These are phyloP conservation scores for Coniosporium tulheliwenetii DNA, from an alignment of 2,329 filamentous ascomycete genomes.

Conservation along the genomic window DNA sequence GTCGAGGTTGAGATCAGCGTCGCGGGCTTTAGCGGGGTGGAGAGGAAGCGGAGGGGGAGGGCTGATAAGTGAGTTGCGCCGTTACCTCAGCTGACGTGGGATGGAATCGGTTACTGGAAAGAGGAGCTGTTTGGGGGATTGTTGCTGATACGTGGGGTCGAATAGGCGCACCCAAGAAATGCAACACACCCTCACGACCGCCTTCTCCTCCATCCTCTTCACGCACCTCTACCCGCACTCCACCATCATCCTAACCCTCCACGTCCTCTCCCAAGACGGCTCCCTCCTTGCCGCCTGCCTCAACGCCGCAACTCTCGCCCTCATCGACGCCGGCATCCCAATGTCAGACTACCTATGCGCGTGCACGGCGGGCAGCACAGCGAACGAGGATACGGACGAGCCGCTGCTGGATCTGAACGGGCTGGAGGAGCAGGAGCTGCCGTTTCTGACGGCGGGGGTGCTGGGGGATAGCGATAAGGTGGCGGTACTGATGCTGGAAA, in stretches of 20 bases:
- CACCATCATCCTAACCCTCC: constrained; percentile 67
- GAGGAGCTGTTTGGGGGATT: neutral
- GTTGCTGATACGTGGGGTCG: constrained; percentile 1
- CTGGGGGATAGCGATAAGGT: constrained; percentile 60
- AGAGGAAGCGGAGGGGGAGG: constrained; percentile 60
- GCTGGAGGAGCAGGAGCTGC: constrained; percentile 74
- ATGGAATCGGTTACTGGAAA: neutral
- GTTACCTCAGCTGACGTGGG: too few relatives aligned
- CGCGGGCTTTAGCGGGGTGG: constrained; percentile 76
- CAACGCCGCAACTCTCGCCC: constrained; percentile 80
- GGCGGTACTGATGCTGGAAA: constrained; percentile 71
- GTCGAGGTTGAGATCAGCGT: constrained; percentile 72
- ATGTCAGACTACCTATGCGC: constrained; percentile 87
- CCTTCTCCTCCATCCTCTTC: constrained; percentile 65
- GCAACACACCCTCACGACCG: constrained; percentile 60
- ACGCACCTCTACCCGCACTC: constrained; percentile 81
- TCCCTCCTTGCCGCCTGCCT: constrained; percentile 77
- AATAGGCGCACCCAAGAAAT: constrained; percentile 64
- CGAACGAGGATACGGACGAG: constrained; percentile 56
- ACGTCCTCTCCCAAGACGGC: constrained; percentile 81
- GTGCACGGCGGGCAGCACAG: constrained; percentile 72
- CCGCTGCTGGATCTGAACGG: constrained; percentile 67
- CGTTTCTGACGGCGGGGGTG: constrained; percentile 74
- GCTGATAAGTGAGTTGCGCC: constrained; percentile 56
- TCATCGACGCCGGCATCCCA: constrained; percentile 88